Evolutionary conservation across 2,329 filamentous ascomycete genomes (phyloP).

Genomic region (Penicillium janthinellum): DNA sequence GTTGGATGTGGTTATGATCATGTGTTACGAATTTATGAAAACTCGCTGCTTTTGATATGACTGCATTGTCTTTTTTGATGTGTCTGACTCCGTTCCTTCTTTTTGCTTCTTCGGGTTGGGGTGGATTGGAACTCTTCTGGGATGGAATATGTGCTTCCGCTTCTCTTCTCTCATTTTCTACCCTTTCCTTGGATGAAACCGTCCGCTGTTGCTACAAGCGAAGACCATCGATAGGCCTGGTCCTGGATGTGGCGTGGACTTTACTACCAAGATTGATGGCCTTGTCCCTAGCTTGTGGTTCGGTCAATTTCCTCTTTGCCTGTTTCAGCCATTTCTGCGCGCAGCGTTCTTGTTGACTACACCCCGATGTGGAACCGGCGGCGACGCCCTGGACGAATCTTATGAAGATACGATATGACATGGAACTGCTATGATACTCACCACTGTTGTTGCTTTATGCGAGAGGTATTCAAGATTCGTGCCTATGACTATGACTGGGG

Average conservation of each 20-base stretch:
- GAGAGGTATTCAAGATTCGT: background rate
- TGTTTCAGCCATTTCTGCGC: background rate
- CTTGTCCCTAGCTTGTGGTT: conserved; percentile 5
- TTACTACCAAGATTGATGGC: background rate
- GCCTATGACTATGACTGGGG: background rate
- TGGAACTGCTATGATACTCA: background rate
- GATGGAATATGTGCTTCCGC: background rate
- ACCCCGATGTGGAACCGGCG: conserved; percentile 16
- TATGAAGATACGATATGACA: conserved; percentile 10
- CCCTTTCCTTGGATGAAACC: background rate
- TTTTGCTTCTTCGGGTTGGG: background rate
- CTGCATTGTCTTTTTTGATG: background rate
- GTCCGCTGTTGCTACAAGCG: background rate
- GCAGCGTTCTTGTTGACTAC: conserved; percentile 7
- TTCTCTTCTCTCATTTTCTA: background rate
- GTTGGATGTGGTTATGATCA: background rate
- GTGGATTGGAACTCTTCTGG: background rate
- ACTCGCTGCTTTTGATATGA: background rate
- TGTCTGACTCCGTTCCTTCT: background rate
- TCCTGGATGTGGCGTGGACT: background rate
- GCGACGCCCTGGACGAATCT: conserved; percentile 17
- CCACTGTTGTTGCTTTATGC: background rate
- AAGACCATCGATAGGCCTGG: background rate
- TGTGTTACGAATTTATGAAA: conserved; percentile 4
- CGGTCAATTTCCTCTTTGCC: conserved; percentile 3